Evolutionary conservation across 345 rosid genomes (phyloP), one percentile per base, ranked within the genome.

Genomic region (Lumnitzera littorea): DNA sequence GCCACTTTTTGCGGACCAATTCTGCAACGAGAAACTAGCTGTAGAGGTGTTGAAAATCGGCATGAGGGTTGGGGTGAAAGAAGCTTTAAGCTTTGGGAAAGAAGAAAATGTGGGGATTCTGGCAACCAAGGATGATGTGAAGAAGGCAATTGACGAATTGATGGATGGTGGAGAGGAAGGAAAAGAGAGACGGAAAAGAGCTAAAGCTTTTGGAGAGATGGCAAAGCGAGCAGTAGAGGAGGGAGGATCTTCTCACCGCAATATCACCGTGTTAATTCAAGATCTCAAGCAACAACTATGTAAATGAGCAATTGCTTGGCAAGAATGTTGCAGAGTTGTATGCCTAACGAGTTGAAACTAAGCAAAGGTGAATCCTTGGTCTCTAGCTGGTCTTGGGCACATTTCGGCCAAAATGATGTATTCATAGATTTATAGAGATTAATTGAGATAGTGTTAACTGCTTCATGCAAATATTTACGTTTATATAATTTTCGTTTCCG

Each of bases 1-100:
- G 76, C 80, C 80, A 8, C 48, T 66, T 11, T 68, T 66, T 15
- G 67, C 50, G 1, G 72, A 76, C 47, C 80, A 76, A 20, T 76
- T 76, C 51, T 59, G 24, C 41, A 69, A 72, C 24, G 74, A 76
- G 68, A 72, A 62, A 57, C n/a, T 71, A 1, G 41, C 67, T 2
- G 74, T 72, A 15, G 53, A 72, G 29, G 66, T 66, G 16, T 13
- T 76, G 20, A 46, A 52, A 25, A 56, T 53, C 17, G 76, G 74
- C 10, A 74, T 66, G 15, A 48, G 67, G 14, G 51, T 65, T 23
- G 76, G 73, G 17, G 74, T 61, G 0, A 50, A 71, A 31, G 46
- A 12, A 36, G 53, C 65, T 13, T 1, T 56, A 3, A 49, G 11
- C 3, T 56, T 59, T 31, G 69, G 71, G 11, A 63, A 72, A 56